Evolutionary conservation across 306 rosid species (phyloP), one percentile per base, ranked within the genome.

Genomic region (Gleditsia sinensis): DNA sequence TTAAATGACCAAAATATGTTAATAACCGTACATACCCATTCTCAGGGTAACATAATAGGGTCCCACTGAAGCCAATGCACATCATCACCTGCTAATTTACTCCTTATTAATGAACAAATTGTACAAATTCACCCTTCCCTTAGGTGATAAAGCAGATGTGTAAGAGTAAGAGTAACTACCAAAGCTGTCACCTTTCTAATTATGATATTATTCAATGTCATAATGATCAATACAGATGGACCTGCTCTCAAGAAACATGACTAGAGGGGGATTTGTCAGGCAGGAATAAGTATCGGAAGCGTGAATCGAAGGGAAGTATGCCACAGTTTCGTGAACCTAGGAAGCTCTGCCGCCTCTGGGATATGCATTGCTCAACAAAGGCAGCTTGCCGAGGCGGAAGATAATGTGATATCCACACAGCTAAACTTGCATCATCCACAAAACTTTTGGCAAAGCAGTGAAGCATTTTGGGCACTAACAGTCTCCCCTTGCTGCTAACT

Each of bases 381-480:
- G 88, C 76, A 25, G 95, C 90, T 69, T 89, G 95, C 49, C 60
- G 84, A 19, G 92, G 83, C 0, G 90, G 95, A 62, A 89, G 96
- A 79, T 85, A 90, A 67, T 80, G 90, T 4, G 85, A 87, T 69
- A 90, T 87, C 96, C 96, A 90, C 17, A 87, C 88, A 16, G 89
- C 96, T 80, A 90, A 67, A 46, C 84, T 84, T 11, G 88, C 73
- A 69, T 89, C 92, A 65, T 85, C 90, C 63, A 85, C 88, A 13
- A 75, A 81, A 69, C 83, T 78, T 74, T 89, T 90, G 74, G 92
- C 89, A 43, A 85, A 87, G 75, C 88, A 83, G 70, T 90, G 90
- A 62, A 90, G 80, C 88, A 90, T 71, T 86, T 90, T 90, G 21
- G 96, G 92, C 21, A 90, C 88, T 74, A 90, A 43, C 45, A 90